Base-by-base conservation (phyloP, 306 rosid species). In the Hippophae tibetana region DNA sequence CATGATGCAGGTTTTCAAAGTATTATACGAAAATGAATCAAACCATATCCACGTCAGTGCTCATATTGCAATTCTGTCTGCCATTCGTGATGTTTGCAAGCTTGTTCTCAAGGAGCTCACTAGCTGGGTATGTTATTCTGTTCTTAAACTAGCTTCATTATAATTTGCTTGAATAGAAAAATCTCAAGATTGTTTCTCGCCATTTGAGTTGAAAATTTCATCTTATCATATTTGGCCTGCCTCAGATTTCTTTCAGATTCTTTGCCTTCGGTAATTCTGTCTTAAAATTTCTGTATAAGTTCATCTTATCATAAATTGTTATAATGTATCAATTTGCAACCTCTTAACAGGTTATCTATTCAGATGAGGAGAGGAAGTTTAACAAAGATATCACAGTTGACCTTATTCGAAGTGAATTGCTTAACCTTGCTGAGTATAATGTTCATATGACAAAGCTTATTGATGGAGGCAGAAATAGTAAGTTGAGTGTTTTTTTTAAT, bases 71-170 rank as follows among this genome's bases (percentile, higher is more conserved):
- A 84, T 88, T 65, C 75, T 93, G 59, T 78, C 87, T 72, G 99
- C 95, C 13, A 86, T 93, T 62, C 97, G 99, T 18, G 99, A 93
- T 82, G 99, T 93, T 82, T 93, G 99, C 82, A 93, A 93, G 90
- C 96, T 85, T 71, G 97, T 86, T 72, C 93, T 86, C 42, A 93
- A 84, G 82, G 95, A 88, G 72, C 89, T 93, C 64, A 88, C 95
- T 66, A 86, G 95, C 70, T 93, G 99, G 99, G 99, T 93, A 82
- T 63, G 90, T 63, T 64, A 60, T 71, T 7, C 46, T 65, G 38
- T 25, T 14, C 54, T 40, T 8, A 43, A 27, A 14, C 10, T 18
- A 25, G 14, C 11, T 52, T 23, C 10, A 61, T n/a, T 50, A 14
- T 6, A 13, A 45, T 44, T 8, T 59, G 25, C 9, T 58, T 42